These are phyloP conservation scores for Termitomyces sp. DNA, from an alignment of 768 basidiomycete genomes.

Conservation along the genomic window DNA sequence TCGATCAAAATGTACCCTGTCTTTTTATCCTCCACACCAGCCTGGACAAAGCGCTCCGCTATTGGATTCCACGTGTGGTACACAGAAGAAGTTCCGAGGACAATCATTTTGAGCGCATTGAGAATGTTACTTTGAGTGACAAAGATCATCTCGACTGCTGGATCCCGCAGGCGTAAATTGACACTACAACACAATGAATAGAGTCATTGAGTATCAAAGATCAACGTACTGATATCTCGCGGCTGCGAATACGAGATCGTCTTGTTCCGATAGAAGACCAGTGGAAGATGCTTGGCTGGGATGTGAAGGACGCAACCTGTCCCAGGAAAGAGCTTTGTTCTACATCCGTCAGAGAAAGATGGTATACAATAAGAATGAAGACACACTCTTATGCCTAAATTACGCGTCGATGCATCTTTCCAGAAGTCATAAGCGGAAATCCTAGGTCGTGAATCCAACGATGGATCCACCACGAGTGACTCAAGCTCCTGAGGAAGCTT, in stretches of 20 bases:
- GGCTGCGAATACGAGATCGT: conserved; percentile 47
- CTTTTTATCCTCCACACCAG: conserved; percentile 32
- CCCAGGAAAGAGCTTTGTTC: conserved; percentile 65
- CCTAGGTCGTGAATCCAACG: conserved; percentile 4
- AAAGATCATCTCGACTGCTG: conserved; percentile 38
- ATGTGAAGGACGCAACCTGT: conserved; percentile 42
- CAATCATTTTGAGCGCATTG: conserved; percentile 49
- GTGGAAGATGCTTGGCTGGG: conserved; percentile 33
- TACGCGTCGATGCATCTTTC: conserved; percentile 21
- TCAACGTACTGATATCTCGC: conserved; percentile 58
- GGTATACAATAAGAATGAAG: neutral
- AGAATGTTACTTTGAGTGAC: conserved; percentile 49
- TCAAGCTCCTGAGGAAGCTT: conserved; percentile 31
- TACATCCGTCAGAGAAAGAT: conserved; percentile 20
- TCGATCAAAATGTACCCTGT: conserved; percentile 45
- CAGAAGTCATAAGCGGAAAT: conserved; percentile 15
- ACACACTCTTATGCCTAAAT: conserved; percentile 24
- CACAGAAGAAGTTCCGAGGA: conserved; percentile 67
- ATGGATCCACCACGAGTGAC: conserved; percentile 23
- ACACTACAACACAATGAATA: conserved; percentile 36
- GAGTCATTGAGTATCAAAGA: neutral
- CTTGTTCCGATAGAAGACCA: conserved; percentile 72
- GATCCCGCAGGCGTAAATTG: conserved; percentile 42
- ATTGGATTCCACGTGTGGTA: conserved; percentile 62
- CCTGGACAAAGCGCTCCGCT: conserved; percentile 56